Percentiles rank a stretch among this genome's conserved stretches.
These are phyloP conservation scores for Phytopythium vexans DNA, from an alignment of 352 stramenopile species.

Conservation along the genomic window DNA sequence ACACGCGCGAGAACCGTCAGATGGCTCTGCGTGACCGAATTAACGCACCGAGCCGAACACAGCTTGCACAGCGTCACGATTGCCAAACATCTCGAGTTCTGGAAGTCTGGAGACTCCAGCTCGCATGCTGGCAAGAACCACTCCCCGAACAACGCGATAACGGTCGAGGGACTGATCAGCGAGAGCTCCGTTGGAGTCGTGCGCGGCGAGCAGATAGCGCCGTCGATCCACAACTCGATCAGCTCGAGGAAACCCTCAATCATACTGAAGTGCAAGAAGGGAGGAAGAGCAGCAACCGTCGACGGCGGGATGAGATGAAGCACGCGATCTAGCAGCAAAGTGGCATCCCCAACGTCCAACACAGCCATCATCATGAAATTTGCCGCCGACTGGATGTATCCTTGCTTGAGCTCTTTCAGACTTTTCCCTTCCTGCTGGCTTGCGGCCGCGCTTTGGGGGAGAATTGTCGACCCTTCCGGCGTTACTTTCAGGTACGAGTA, in stretches of 20 bases:
- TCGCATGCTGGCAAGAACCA: slow-evolving; percentile 87
- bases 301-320: slow-evolving; percentile 73
- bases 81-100: slow-evolving; percentile 73
- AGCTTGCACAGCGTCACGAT: slow-evolving; percentile 81
- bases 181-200: slow-evolving; percentile 49
- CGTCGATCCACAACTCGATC: slow-evolving; percentile 78
- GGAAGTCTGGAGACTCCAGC: slow-evolving; percentile 57
- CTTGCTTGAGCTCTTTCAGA: slow-evolving; percentile 56
- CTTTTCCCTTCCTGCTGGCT: slow-evolving; percentile 21
- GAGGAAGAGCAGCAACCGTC: slow-evolving; percentile 60
- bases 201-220: slow-evolving; percentile 63
- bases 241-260: slow-evolving; percentile 75
- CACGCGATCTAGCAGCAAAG: slow-evolving; percentile 73
- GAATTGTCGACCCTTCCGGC: slow-evolving; percentile 45
- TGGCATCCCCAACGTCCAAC: slow-evolving; percentile 53
- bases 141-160: slow-evolving; percentile 82
- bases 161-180: slow-evolving; percentile 75
- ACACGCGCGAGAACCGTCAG: slow-evolving; percentile 61
- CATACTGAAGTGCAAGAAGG: slow-evolving; percentile 65
- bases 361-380: slow-evolving; percentile 71
- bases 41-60: slow-evolving; percentile 64
- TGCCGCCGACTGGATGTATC: slow-evolving; percentile 67
- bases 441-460: slow-evolving; percentile 26
- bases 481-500: slow-evolving; percentile 72
- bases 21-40: slow-evolving; percentile 57